Evolutionary conservation across 2,329 filamentous ascomycete species (phyloP), one percentile per base, ranked within the genome.

Genomic region (Emmonsiellopsis sp.): DNA sequence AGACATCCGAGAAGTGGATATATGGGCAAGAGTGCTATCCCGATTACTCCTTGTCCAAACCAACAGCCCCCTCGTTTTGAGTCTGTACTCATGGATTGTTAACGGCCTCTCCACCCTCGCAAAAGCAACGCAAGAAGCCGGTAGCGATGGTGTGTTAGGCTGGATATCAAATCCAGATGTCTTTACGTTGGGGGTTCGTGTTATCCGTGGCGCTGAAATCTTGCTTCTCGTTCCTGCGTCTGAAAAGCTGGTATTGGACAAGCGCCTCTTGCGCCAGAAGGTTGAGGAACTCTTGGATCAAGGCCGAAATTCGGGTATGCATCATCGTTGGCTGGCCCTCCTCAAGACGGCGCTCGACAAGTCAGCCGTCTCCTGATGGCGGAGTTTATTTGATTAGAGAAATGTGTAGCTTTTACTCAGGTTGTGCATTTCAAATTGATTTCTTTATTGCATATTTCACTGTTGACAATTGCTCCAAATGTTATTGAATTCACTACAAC

Each of bases 121-220:
- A 54, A 63, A 30, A 61, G 45, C 60, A 1, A 63, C 69, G 0
- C 59, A 68, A 15, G 59, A 63, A 2, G 57, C 57, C 0, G 68
- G 76, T 16, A 63, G 65, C 1, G 86, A 89, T 62, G 85, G 85
- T 0, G 77, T 85, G 7, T 70, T 94, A 35, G 87, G 89, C 6
- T 90, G 86, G 83, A 79, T 80, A 1, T 84, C 84, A 1, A 83
- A 84, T 53, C 77, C 83, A 0, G 80, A 83, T 32, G 80, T 84
- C 1, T 92, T 90, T 52, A 65, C 65, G 1, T 57, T 75, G 30
- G 70, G 69, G 1, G 55, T 70, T n/a, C 67, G 71, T 11, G 58
- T 75, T 11, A 65, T 75, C 43, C 63, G 59, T 37, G 62, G 72
- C 42, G 68, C 72, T 2, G 63, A 63, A 11, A 57, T 69, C 8